These are phyloP conservation scores for Phytophthora pinifolia DNA, from an alignment of 352 stramenopile genomes.

Conservation along the genomic window DNA sequence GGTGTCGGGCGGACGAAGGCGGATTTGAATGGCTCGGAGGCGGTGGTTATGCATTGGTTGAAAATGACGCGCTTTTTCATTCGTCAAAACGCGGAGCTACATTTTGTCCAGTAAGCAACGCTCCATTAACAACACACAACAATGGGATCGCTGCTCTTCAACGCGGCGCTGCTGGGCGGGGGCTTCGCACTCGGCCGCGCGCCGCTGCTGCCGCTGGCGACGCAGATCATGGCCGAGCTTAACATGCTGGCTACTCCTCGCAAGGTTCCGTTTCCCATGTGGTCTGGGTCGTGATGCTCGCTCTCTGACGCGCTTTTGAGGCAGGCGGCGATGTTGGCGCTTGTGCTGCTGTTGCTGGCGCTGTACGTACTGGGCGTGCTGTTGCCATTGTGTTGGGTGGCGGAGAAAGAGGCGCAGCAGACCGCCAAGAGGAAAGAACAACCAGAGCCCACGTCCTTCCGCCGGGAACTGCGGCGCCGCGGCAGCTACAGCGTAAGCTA, in stretches of 20 bases:
- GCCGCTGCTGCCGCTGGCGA: conserved; percentile 46
- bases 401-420: conserved; percentile 38
- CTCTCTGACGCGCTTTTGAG: conserved; percentile 2
- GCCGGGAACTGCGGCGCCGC: conserved; percentile 72
- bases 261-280: conserved; percentile 38
- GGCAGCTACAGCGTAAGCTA: conserved; percentile 90
- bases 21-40: conserved; percentile 41
- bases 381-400: conserved; percentile 57
- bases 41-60: conserved; percentile 27
- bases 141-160: conserved; percentile 60
- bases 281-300: background rate
- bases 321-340: conserved; percentile 44
- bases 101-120: too few relatives aligned
- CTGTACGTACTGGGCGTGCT: conserved; percentile 67
- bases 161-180: conserved; percentile 56
- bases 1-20: background rate
- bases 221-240: conserved; percentile 53
- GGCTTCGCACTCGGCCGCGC: conserved; percentile 68
- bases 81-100: too few relatives aligned
- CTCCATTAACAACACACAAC: too few relatives aligned
- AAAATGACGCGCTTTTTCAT: conserved; percentile 21
- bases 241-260: conserved; percentile 34
- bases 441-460: conserved; percentile 63
- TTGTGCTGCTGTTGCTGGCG: conserved; percentile 45
- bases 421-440: conserved; percentile 17